A percentile compares a stretch with the other conserved stretches of the same genome.
phyloP scores from a whole-genome alignment of 139 green algal genomes.

The Haematococcus sp. region DNA sequence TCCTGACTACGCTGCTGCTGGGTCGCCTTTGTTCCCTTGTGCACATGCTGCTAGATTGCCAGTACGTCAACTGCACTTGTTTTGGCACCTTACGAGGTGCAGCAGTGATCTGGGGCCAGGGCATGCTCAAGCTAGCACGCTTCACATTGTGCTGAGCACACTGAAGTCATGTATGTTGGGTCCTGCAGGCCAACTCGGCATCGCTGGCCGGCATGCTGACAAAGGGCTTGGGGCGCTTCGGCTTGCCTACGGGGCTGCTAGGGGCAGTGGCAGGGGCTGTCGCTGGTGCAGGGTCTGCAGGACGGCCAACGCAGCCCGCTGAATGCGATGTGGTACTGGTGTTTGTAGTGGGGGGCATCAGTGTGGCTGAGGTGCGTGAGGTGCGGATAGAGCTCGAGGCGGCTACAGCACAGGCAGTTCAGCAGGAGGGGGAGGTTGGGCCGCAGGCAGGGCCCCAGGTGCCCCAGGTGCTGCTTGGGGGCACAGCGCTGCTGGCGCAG shows the following conservation, averaged over 20 bases:
- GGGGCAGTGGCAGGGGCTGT: neutral
- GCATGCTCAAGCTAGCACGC: too few relatives aligned
- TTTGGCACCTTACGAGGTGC: neutral
- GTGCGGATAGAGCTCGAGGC: conserved; percentile 2
- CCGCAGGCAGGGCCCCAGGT: neutral
- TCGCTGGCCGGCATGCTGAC: conserved; percentile 51
- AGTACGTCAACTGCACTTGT: conserved; percentile 6
- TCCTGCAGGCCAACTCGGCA: neutral
- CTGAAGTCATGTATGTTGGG: too few relatives aligned
- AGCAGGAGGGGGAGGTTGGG: neutral
- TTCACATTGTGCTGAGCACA: too few relatives aligned
- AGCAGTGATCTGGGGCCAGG: too few relatives aligned
- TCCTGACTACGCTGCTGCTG: neutral
- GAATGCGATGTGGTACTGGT: conserved; percentile 53
- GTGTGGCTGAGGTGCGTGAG: conserved; percentile 40
- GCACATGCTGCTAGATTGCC: too few relatives aligned
- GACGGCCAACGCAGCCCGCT: neutral
- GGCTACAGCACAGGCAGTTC: neutral
- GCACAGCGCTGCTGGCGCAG: neutral
- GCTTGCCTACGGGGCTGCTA: conserved; percentile 30
- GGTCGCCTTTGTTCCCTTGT: too few relatives aligned
- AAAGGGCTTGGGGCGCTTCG: conserved; percentile 53
- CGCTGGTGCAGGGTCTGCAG: neutral
- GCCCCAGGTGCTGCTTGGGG: neutral
- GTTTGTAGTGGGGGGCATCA: conserved; percentile 69